Base-by-base conservation (phyloP, 2,329 filamentous ascomycete genomes). In the Aotearoamyces nothofagi region DNA sequence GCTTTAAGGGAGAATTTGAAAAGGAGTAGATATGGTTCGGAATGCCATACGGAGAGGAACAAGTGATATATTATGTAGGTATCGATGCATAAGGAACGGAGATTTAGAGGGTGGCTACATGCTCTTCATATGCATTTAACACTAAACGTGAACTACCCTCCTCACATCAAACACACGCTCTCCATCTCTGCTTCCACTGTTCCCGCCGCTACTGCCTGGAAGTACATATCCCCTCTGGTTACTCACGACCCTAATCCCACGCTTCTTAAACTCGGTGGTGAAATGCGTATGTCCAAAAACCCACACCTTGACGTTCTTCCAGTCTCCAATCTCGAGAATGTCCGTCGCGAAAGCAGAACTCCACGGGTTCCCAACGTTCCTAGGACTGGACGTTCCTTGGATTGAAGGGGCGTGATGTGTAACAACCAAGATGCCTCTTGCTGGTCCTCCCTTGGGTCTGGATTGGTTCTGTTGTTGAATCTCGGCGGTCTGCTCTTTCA, bases 371-470 rank as follows among this genome's bases (percentile, higher is more conserved):
- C 52, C 44, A 3, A 51, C 40, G 27, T 74, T 51, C 35, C 60
- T 53, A 0, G 66, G 66, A 2, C 53, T 52, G 1, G 66, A 62
- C 2, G 63, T 61, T 5, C 54, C 55, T 24, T 55, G 36, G 1
- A 63, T 37, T n/a, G 52, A 60, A 1, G 69, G 68, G 2, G 67
- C 65, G 39, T 74, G 68, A 30, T 73, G 66, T 1, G 66, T 73
- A 0, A 62, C 56, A 0, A 74, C 55, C 0, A 74, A 33, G 5
- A 70, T 30, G n/a, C n/a, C n/a, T n/a, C n/a, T n/a, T n/a, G n/a
- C 22, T 39, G 6, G 38, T 22, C 10, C 34, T 22, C 27, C 38
- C 26, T 45, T 32, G 12, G 25, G 33, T n/a, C n/a, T n/a, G n/a
- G n/a, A n/a, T n/a, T n/a, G n/a, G 11, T 27, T 27, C 9, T 22